These are phyloP conservation scores for Ceratobasidium sp. DNA, from an alignment of 1,284 basidiomycete genomes.

Conservation along the genomic window DNA sequence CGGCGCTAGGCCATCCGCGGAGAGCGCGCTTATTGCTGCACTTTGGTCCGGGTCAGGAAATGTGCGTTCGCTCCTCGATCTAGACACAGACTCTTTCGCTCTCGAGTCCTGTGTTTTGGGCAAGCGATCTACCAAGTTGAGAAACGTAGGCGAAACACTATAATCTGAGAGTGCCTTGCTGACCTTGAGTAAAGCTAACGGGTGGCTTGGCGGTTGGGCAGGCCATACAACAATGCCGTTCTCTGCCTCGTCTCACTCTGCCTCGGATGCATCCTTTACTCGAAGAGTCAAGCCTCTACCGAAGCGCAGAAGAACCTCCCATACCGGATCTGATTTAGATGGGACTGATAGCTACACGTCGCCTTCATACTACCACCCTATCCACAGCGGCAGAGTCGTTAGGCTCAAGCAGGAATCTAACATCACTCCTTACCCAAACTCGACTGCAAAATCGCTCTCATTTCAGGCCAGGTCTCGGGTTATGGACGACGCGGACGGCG, in stretches of 20 bases:
- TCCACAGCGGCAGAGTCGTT: slow-evolving; percentile 33
- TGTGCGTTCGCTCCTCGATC: slow-evolving; percentile 24
- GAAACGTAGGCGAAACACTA: slow-evolving; percentile 11
- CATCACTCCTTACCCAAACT: not conserved
- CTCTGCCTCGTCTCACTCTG: slow-evolving; percentile 32
- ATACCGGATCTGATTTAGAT: slow-evolving; percentile 19
- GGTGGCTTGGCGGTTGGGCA: not conserved
- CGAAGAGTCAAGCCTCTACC: slow-evolving; percentile 71
- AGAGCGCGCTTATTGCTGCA: slow-evolving; percentile 1
- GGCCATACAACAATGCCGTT: slow-evolving; percentile 11
- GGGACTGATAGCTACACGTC: not conserved
- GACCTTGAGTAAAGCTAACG: not conserved
- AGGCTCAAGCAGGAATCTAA: slow-evolving; percentile 19
- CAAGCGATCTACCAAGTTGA: not conserved
- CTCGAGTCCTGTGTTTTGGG: not conserved
- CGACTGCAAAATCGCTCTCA: slow-evolving; percentile 34
- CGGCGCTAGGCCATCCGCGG: slow-evolving; percentile 4
- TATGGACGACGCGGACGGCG: slow-evolving; percentile 61
- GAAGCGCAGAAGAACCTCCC: slow-evolving; percentile 69
- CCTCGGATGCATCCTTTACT: slow-evolving; percentile 56
- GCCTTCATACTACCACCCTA: slow-evolving; percentile 7
- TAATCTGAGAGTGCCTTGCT: not conserved
- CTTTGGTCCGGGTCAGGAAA: slow-evolving; percentile 1
- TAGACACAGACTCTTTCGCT: slow-evolving; percentile 11
- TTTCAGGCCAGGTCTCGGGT: slow-evolving; percentile 48